Percentiles rank a stretch among this genome's conserved stretches.
Conservation (phyloP, 768 basidiomycete species). For the Hirschioporus abietinus region DNA sequence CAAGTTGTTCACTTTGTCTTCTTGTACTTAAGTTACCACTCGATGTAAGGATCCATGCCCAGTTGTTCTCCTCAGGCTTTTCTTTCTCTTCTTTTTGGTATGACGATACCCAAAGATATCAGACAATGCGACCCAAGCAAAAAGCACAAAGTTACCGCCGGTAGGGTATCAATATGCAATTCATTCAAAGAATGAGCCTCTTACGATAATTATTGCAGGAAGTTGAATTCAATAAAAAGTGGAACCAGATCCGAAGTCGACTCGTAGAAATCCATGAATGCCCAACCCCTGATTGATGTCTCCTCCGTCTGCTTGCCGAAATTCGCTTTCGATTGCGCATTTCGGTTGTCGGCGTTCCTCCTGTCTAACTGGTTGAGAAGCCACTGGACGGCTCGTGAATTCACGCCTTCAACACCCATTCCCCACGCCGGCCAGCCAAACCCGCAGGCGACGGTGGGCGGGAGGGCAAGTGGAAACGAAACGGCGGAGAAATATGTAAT, state of each 20-base stretch:
- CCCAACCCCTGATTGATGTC: conserved; percentile 66
- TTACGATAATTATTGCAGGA: background rate
- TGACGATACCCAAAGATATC: no score
- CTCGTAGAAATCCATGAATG: conserved; percentile 60
- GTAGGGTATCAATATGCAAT: no score
- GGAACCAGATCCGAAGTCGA: background rate
- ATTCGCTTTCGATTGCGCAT: conserved; percentile 6
- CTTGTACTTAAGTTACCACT: no score
- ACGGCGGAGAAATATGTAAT: conserved; percentile 82
- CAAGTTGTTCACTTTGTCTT: no score
- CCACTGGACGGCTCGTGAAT: conserved; percentile 69
- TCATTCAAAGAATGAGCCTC: background rate
- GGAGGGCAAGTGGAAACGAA: conserved; percentile 75
- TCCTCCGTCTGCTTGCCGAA: conserved; percentile 20
- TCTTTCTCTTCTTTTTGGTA: no score
- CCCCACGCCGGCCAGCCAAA: conserved; percentile 77
- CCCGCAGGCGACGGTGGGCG: conserved; percentile 71
- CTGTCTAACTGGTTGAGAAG: conserved; percentile 47
- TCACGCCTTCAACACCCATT: conserved; percentile 83
- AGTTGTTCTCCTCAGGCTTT: no score
- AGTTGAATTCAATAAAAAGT: background rate
- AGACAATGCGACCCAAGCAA: no score
- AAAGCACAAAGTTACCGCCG: no score
- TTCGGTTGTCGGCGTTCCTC: conserved; percentile 6
- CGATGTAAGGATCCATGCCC: no score